Conservation (phyloP, 352 stramenopile genomes). For the Phytophthora niederhauseri region DNA sequence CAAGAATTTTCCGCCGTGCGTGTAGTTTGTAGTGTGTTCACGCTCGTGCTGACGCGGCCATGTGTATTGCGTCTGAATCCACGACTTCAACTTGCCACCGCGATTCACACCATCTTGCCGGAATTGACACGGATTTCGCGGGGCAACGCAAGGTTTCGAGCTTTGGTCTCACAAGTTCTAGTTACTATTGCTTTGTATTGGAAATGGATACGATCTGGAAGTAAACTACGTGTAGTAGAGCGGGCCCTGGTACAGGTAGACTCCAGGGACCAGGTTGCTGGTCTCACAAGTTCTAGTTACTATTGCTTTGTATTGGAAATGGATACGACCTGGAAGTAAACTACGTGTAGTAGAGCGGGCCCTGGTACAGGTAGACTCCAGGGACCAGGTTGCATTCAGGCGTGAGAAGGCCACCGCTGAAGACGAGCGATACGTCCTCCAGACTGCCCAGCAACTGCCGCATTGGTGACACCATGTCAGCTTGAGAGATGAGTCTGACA, state of each 20-base stretch:
- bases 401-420: not conserved
- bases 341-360: not conserved
- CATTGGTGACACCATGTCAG: not conserved
- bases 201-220: too few relatives aligned
- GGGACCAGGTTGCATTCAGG: not conserved
- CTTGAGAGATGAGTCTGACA: not conserved
- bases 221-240: not conserved
- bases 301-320: too few relatives aligned
- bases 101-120: conserved; percentile 9
- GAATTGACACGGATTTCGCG: not conserved
- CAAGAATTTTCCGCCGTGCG: conserved; percentile 23
- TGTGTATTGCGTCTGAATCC: conserved; percentile 7
- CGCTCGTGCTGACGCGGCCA: conserved; percentile 12
- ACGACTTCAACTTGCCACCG: conserved; percentile 19
- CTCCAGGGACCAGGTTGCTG: not conserved
- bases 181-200: too few relatives aligned
- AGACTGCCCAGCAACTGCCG: not conserved
- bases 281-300: too few relatives aligned
- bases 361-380: not conserved
- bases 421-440: not conserved
- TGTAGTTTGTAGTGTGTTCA: not conserved
- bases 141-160: not conserved
- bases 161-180: too few relatives aligned
- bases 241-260: not conserved
- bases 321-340: too few relatives aligned